Conservation (phyloP, 208 protist species). For the Trypanosoma cruzi region DNA sequence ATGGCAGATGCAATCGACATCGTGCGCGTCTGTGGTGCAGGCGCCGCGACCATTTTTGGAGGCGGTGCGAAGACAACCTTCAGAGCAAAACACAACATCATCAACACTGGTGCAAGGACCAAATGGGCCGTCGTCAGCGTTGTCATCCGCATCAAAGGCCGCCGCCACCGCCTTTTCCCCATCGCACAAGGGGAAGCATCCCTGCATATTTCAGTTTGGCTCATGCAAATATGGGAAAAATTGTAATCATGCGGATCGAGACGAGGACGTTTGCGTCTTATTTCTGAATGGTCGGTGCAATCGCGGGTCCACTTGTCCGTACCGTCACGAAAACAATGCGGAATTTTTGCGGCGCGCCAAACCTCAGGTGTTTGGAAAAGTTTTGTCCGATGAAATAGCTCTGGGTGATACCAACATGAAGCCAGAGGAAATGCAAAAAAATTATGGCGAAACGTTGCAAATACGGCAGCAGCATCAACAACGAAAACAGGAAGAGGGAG, state of each 20-base stretch:
- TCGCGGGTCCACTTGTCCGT: constrained; percentile 42
- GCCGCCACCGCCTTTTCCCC: not conserved
- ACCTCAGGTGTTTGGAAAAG: constrained; percentile 1
- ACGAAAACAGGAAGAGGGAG: not conserved
- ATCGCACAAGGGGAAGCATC: constrained; percentile 35
- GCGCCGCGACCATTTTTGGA: constrained; percentile 40
- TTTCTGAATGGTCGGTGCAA: constrained; percentile 60
- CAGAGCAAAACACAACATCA: not conserved
- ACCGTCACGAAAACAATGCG: constrained; percentile 64
- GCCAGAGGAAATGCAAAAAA: not conserved
- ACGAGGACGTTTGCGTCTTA: constrained; percentile 74
- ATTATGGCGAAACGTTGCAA: not conserved
- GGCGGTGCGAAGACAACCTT: constrained; percentile 8
- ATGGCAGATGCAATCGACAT: not conserved
- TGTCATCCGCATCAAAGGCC: too few species aligned
- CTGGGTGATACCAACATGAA: not conserved
- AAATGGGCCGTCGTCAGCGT: too few species aligned
- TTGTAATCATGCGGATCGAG: constrained; percentile 59
- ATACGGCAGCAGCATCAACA: not conserved
- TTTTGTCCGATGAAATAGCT: not conserved
- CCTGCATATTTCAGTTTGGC: constrained; percentile 75
- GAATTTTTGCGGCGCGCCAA: constrained; percentile 36
- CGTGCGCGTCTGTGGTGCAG: not conserved
- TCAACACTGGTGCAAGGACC: not conserved
- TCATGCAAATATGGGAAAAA: constrained; percentile 65